Percentiles rank a stretch among this genome's conserved stretches.
phyloP scores from a whole-genome alignment of 2,329 filamentous ascomycete genomes.

The Tolypocladium nubicola region DNA sequence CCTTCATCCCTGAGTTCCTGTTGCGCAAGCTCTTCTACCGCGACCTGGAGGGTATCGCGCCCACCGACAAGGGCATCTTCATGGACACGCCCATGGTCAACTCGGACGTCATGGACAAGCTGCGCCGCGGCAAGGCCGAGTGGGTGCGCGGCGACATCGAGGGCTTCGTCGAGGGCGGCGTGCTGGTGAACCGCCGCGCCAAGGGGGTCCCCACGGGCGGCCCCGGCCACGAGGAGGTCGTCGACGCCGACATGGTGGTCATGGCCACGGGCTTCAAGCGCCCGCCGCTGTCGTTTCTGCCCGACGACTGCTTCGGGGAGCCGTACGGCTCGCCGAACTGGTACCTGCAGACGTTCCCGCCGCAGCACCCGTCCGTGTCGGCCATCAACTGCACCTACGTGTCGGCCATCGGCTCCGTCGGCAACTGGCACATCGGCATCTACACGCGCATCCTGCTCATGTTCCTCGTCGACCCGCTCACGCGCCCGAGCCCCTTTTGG shows the following conservation, averaged over 20 bases:
- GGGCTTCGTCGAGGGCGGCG: constrained; percentile 49
- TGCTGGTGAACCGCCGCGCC: constrained; percentile 60
- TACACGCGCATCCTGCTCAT: constrained; percentile 79
- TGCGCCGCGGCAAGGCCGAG: constrained; percentile 59
- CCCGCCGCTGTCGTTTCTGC: constrained; percentile 63
- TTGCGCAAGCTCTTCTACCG: constrained; percentile 74
- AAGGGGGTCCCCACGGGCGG: constrained; percentile 68
- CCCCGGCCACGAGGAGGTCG: constrained; percentile 52
- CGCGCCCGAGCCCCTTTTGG: constrained; percentile 58
- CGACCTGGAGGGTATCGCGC: constrained; percentile 64
- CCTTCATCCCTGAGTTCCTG: constrained; percentile 67
- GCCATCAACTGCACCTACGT: constrained; percentile 78
- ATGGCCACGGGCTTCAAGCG: constrained; percentile 77
- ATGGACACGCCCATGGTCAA: constrained; percentile 84
- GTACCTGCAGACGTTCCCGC: constrained; percentile 83
- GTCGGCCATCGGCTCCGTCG: constrained; percentile 69
- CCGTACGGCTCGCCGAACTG: constrained; percentile 74
- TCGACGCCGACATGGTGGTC: constrained; percentile 67
- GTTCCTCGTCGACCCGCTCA: constrained; percentile 72
- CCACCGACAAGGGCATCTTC: constrained; percentile 62
- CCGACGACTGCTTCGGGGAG: constrained; percentile 59
- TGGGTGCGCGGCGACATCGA: constrained; percentile 78
- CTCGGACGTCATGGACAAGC: constrained; percentile 65
- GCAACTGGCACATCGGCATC: constrained; percentile 84
- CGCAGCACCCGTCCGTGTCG: constrained; percentile 59